Base-by-base conservation (phyloP, 257 asterid genomes). In the Capsicum baccatum region DNA sequence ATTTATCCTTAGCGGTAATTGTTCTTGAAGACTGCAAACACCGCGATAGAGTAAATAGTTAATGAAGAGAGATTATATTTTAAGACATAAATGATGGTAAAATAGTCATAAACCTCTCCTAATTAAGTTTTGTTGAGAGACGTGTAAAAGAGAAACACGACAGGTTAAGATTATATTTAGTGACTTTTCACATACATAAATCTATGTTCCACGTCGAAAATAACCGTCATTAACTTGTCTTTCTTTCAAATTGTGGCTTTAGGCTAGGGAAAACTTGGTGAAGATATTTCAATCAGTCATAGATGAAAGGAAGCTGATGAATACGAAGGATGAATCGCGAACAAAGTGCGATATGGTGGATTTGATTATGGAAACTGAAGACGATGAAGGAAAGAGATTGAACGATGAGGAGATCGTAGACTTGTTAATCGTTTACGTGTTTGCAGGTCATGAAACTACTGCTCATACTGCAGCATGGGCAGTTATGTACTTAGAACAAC, bases 341-440 rank as follows among this genome's bases (percentile, higher is more conserved):
- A 6, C 42, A 74, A 76, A 83, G 78, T 33, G 68, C 6, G 70
- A 74, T 57, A 59, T 83, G 83, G 9, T 83, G 9, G 86, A 78
- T 74, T 5, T 76, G 42, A 21, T 76, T 56, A 74, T 83, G 76
- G 56, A 44, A 6, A 62, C 11, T 62, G 57, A 52, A 56, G 83
- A 83, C 37, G 67, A 83, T 5, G 15, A 83, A 8, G 86, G 83
- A 2, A 76, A 3, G 5, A 60, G 57, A 26, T 52, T 74, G 9
- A 42, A 19, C 57, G 86, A 83, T 4, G 83, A 83, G 44, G 79
- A 83, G 86, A 74, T 83, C 47, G 62, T 83, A 9, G 67, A 83
- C 54, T 26, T 74, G 44, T 8, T 83, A 44, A 50, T 76, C 39
- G 80, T 74, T 55, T 74, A 21, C 6, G 56, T 52, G 37, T 73